phyloP scores from a whole-genome alignment of 2,329 filamentous ascomycete genomes.

The Neonectria neomacrospora region DNA sequence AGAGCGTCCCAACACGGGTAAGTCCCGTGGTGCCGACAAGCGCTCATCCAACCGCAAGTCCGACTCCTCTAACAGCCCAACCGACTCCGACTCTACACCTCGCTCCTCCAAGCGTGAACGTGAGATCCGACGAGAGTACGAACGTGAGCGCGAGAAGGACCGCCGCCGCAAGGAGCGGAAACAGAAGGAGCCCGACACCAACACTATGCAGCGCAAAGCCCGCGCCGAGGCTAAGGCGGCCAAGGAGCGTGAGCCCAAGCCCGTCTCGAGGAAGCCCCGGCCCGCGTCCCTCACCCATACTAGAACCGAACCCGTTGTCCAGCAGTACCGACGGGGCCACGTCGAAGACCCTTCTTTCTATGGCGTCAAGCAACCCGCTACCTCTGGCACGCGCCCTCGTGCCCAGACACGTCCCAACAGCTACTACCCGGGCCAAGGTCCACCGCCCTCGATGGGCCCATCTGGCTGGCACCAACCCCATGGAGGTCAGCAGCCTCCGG shows the following conservation, averaged over 20 bases:
- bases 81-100: conserved; percentile 58
- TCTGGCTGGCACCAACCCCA: conserved; percentile 45
- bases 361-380: conserved; percentile 49
- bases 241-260: conserved; percentile 44
- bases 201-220: conserved; percentile 39
- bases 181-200: conserved; percentile 41
- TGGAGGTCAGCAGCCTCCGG: conserved; percentile 13
- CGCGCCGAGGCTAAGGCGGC: conserved; percentile 40
- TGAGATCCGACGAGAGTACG: conserved; percentile 43
- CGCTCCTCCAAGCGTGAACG: conserved; percentile 49
- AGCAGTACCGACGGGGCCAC: conserved; percentile 47
- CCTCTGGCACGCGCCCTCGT: conserved; percentile 47
- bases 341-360: conserved; percentile 52
- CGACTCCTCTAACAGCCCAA: conserved; percentile 52
- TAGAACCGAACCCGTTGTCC: conserved; percentile 48
- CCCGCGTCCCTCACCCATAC: conserved; percentile 48
- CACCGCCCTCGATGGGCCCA: conserved; percentile 40
- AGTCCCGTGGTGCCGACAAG: conserved; percentile 57
- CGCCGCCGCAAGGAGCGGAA: conserved; percentile 45
- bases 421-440: conserved; percentile 50
- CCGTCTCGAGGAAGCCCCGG: conserved; percentile 41
- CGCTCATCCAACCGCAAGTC: conserved; percentile 48
- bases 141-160: conserved; percentile 47
- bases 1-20: conserved; percentile 64
- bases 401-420: conserved; percentile 50